A percentile compares a stretch with the other conserved stretches of the same genome.
Conservation (phyloP, 345 rosid species). For the Melastoma malabathricum region DNA sequence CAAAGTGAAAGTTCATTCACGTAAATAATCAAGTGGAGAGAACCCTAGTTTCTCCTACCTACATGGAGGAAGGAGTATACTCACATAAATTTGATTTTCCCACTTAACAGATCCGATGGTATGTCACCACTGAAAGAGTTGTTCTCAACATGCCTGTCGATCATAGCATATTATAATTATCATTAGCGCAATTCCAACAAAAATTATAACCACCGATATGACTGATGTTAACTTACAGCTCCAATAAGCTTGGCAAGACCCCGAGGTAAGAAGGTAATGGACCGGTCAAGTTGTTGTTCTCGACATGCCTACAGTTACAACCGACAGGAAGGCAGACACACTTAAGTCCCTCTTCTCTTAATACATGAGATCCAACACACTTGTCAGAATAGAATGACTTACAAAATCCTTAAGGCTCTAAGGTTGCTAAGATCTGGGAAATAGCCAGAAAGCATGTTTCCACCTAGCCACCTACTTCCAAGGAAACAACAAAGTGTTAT, state of each 20-base stretch:
- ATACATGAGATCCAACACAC: neutral
- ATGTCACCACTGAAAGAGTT: slow-evolving; percentile 67
- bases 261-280: slow-evolving; percentile 60
- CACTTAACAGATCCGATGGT: slow-evolving; percentile 41
- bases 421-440: slow-evolving; percentile 80
- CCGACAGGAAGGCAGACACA: neutral
- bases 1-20: no score
- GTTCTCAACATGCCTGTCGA: slow-evolving; percentile 66
- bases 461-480: slow-evolving; percentile 67
- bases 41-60: no score
- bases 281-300: slow-evolving; percentile 68
- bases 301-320: slow-evolving; percentile 54
- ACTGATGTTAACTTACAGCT: slow-evolving; percentile 41
- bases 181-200: neutral
- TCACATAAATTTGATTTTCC: slow-evolving; percentile 56
- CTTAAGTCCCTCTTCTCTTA: neutral
- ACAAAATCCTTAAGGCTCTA: slow-evolving; percentile 57
- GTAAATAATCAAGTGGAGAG: no score
- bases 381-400: slow-evolving; percentile 19
- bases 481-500: slow-evolving; percentile 2
- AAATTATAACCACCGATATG: neutral
- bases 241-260: slow-evolving; percentile 55
- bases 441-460: slow-evolving; percentile 48
- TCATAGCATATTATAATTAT: slow-evolving; percentile 5
- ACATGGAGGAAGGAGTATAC: slow-evolving; percentile 17